A percentile compares a stretch with the other conserved stretches of the same genome.
Conservation (phyloP, 768 basidiomycete species). For the Jaapia argillacea region DNA sequence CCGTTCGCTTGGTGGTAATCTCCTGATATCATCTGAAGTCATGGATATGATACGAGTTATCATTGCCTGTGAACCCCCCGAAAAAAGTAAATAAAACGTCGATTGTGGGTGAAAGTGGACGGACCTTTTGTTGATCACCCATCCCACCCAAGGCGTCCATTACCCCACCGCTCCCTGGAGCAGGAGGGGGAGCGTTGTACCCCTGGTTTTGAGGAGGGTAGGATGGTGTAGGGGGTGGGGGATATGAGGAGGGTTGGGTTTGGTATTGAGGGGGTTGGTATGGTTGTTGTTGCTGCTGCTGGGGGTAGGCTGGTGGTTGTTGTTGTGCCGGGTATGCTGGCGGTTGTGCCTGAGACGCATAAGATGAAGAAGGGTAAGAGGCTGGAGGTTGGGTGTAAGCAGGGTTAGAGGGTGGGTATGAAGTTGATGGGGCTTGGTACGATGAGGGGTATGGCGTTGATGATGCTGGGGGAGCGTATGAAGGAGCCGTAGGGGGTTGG, state of each 20-base stretch:
- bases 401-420: neutral
- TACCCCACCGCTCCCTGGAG: slow-evolving; percentile 16
- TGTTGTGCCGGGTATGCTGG: neutral
- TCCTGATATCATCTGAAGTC: slow-evolving; percentile 77
- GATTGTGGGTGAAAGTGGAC: slow-evolving; percentile 3
- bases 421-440: no score
- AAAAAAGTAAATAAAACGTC: slow-evolving; percentile 9
- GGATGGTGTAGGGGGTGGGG: slow-evolving; percentile 8
- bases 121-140: slow-evolving; percentile 61
- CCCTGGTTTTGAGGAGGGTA: slow-evolving; percentile 34
- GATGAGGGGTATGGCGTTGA: no score
- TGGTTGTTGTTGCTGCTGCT: no score
- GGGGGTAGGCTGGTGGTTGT: no score
- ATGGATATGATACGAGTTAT: slow-evolving; percentile 73
- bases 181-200: slow-evolving; percentile 12
- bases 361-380: no score
- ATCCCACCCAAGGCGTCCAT: slow-evolving; percentile 48
- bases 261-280: no score
- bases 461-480: no score
- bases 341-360: no score
- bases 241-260: no score
- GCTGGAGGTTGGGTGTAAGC: no score
- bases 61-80: slow-evolving; percentile 40
- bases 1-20: slow-evolving; percentile 63
- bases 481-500: no score